Evolutionary conservation across 1,139 yeast genomes (phyloP).

Genomic region (Yamadazyma atlantica): DNA sequence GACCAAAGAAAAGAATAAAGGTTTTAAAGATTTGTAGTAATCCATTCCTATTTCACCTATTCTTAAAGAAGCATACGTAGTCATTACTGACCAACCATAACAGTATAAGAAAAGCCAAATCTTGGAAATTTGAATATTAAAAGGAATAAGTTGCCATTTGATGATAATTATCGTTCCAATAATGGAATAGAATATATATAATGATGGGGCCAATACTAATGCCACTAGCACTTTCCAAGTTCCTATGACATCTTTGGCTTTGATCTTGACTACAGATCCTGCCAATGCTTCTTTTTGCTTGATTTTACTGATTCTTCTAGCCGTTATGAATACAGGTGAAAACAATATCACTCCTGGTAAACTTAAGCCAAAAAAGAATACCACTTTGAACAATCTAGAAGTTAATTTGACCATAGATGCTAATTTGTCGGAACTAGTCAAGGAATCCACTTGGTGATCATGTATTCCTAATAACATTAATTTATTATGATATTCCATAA

Average conservation of each 20-base stretch:
- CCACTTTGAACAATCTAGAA: slow-evolving; percentile 29
- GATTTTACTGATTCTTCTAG: slow-evolving; percentile 32
- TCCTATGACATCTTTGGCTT: slow-evolving; percentile 47
- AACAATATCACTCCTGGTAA: slow-evolving; percentile 46
- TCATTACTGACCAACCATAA: slow-evolving; percentile 41
- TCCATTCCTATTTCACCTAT: slow-evolving; percentile 45
- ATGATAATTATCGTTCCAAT: slow-evolving; percentile 35
- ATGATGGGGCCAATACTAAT: slow-evolving; percentile 41
- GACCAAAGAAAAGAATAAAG: slow-evolving; percentile 35
- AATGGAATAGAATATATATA: slow-evolving; percentile 42
- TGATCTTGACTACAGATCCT: slow-evolving; percentile 42
- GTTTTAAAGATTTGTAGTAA: slow-evolving; percentile 39
- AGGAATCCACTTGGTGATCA: slow-evolving; percentile 44
- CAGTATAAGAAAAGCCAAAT: slow-evolving; percentile 28
- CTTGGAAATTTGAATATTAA: slow-evolving; percentile 10
- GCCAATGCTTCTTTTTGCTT: slow-evolving; percentile 46
- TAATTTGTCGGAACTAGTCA: slow-evolving; percentile 28
- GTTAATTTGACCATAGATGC: slow-evolving; percentile 27
- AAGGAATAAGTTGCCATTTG: slow-evolving; percentile 17
- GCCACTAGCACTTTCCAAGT: slow-evolving; percentile 51
- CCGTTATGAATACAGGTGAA: slow-evolving; percentile 43
- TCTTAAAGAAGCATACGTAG: slow-evolving; percentile 43
- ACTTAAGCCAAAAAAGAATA: slow-evolving; percentile 35
- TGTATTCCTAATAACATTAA: slow-evolving; percentile 38
- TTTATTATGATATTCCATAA: slow-evolving; percentile 34